Evolutionary conservation across 192 early-diverging fungal genomes (phyloP), one percentile per base, ranked within the genome.

Genomic region (Helicostylum pulchrum): DNA sequence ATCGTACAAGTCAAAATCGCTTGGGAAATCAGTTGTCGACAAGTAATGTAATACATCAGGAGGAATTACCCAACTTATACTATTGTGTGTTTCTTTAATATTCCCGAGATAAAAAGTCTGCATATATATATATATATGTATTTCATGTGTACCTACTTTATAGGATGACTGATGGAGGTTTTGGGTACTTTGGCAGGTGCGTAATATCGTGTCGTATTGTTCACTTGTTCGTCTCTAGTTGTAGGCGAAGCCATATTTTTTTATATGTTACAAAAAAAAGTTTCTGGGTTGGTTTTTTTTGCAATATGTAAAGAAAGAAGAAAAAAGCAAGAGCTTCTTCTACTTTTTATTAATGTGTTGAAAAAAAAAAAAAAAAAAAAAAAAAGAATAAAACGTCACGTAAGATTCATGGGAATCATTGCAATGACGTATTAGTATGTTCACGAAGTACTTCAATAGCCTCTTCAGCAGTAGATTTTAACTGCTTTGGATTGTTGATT

Each of bases 401-500:
- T 26, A 26, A n/a, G n/a, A n/a, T n/a, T n/a, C n/a, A n/a, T n/a
- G 34, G 34, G 34, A 39, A 9, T 39, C 36, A 39, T 9, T 9
- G 5, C 36, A 39, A 39, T 39, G 36, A 39, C 36, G 36, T 39
- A 39, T 39, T 39, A 1, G 9, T 39, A 39, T 39, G 36, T 10
- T 39, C 36, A 6, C 1, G 36, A 2, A 94, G 76, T 15, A 92
- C 89, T n/a, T 78, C 74, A 45, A 90, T 68, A 32, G 92, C 92
- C 80, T 95, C 93, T 17, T 70, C 60, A 61, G 90, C 83, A 82
- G 93, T 95, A 53, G 61, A 79, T 32, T 75, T 47, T 47, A 92
- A 83, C 7, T 83, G 84, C 42, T 82, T 83, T 20, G 73, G 66
- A 66, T 82, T 75, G 67, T 89, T 88, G 44, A 94, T 67, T 65